Base-by-base conservation (phyloP, 2,329 filamentous ascomycete species). In the Clonostachys byssicola region DNA sequence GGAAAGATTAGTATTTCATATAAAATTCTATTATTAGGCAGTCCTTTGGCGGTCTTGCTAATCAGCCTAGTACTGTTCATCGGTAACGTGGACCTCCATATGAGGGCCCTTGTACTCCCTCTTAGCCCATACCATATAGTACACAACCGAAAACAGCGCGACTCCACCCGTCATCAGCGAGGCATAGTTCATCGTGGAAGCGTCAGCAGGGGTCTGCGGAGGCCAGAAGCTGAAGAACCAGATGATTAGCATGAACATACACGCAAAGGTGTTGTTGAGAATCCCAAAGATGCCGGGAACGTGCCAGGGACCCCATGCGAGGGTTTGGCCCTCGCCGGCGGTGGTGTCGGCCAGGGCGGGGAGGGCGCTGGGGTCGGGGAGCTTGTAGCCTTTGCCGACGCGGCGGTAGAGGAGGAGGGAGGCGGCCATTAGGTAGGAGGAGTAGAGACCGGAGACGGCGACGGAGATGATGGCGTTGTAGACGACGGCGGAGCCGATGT, bases 171-270 rank as follows among this genome's bases (percentile, higher is more conserved):
- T 74, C 1, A 77, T 65, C 3, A 78, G 52, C 9, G 73, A 59
- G 18, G 65, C 71, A 52, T 69, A 78, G 56, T 79, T 79, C 66
- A 75, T 72, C 12, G 61, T 69, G 1, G 60, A 56, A 0, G 65
- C 55, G 1, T 55, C 63, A 4, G 50, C 54, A 3, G 67, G 65
- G 1, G 43, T 45, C n/a, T 42, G 18, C 33, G 43, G n/a, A 10
- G 65, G 77, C 73, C 72, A 79, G 42, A 81, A 76, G 18, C 68
- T 73, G 68, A 76, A 83, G 60, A 83, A 81, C 12, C 78, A 70
- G 3, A 81, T 65, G 39, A 82, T 72, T 2, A 75, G 48, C 56
- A 76, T 71, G 54, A 81, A 83, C 4, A 66, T 44, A 53, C 74
- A 77, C 1, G 77, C 72, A 44, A 80, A 75, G 2, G 66, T 56